Base-by-base conservation (phyloP, 768 basidiomycete species). In the Tricholoma furcatifolium region DNA sequence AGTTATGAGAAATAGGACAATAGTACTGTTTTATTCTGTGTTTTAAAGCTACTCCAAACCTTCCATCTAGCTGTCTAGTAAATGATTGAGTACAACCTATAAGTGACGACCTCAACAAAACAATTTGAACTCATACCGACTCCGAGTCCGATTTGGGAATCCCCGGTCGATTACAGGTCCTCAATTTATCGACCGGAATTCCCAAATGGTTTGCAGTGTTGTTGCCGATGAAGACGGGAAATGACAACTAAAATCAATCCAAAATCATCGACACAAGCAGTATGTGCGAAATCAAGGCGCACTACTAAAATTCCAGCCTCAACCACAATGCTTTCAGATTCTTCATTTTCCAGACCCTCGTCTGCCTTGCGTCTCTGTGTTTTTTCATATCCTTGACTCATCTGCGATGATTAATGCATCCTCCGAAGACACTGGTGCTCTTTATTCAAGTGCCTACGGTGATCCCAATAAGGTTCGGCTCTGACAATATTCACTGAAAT, bases 161-260 rank as follows among this genome's bases (percentile, higher is more conserved):
- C 38, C 39, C 60, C 65, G 64, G 68, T 67, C 68, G 67, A 67
- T 58, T 62, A 56, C 35, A 65, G 64, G 27, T 7, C 27, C 27
- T 27, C 27, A n/a, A n/a, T n/a, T n/a, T n/a, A n/a, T n/a, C n/a
- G n/a, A n/a, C n/a, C n/a, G n/a, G n/a, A n/a, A n/a, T n/a, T n/a
- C n/a, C n/a, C n/a, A n/a, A n/a, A n/a, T n/a, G n/a, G n/a, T n/a
- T 4, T 4, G 61, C 64, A 65, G 62, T 56, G 57, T 47, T 51
- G 50, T 49, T 48, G 60, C 76, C 76, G 76, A 77, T 70, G 67
- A 70, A 66, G 64, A 60, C 76, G 76, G 76, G 68, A 70, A 70
- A 70, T 77, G 68, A 73, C 72, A 69, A 59, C 54, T 43, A 64
- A 62, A 60, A 56, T 58, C 55, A 59, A 56, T 49, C 56, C 56